Evolutionary conservation across 106 monocot species (phyloP), one percentile per base, ranked within the genome.

Genomic region (Allium fistulosum): DNA sequence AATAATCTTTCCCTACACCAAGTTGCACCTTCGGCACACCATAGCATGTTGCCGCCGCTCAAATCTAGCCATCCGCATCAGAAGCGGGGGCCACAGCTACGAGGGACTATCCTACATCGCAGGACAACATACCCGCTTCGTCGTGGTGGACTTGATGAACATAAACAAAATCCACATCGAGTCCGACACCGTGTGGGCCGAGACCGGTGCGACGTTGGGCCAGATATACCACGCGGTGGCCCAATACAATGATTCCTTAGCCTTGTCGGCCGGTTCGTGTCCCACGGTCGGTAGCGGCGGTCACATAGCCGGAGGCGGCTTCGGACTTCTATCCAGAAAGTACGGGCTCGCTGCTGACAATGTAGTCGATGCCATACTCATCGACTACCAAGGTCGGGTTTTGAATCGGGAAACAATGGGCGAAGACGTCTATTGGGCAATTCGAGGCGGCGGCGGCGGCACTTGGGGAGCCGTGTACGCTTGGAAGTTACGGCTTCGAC

Each of bases 381-480:
- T 88, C 48, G 71, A 76, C 65, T 10, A 81, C 2, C 46, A 59
- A 1, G 81, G 81, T 17, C 64, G 74, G 0, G 46, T 75, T 10
- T 26, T 85, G 26, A 70, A 69, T 63, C 70, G 79, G 4, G 62
- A 52, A 5, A 17, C 69, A 0, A 84, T 88, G 84, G 81, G 77
- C 17, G 73, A 84, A 65, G 88, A 88, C 48, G 68, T 75, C 10
- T 88, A 84, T 67, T 88, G 88, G 88, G 88, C 84, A 1, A 77
- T 88, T 58, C 78, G 88, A 46, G 88, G 88, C 27, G 88, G 88
- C 4, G 88, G 88, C 50, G 88, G 88, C 7, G 88, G 84, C 14
- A 49, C 59, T 0, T 84, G 81, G 84, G 88, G 84, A 1, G 84
- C 76, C 9, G 56, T 88, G 28, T 82, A 77, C 61, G 76, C 88